Conservation (phyloP, 2,329 filamentous ascomycete genomes). For the Waltergamsia citrina region DNA sequence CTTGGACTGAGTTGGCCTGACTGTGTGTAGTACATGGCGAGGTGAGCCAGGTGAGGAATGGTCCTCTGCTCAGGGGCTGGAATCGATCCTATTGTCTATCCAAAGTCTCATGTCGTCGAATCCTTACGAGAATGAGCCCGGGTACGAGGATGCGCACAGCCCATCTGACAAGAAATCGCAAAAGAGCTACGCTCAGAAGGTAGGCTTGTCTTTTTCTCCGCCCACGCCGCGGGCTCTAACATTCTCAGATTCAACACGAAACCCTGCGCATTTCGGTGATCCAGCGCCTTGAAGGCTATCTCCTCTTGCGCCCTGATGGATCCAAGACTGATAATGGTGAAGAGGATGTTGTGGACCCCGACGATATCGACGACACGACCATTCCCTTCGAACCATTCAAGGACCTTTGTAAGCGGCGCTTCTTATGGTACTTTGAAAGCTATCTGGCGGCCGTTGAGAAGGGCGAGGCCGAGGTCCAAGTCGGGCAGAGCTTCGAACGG, state of each 20-base stretch:
- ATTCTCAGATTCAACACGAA: constrained; percentile 76
- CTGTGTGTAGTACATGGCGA: constrained; percentile 67
- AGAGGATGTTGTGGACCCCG: constrained; percentile 22
- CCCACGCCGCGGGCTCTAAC: not conserved
- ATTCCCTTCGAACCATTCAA: constrained; percentile 75
- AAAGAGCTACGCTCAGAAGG: constrained; percentile 70
- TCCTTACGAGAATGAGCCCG: constrained; percentile 93
- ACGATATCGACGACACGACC: constrained; percentile 42
- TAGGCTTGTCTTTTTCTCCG: constrained; percentile 18
- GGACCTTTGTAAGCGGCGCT: constrained; percentile 82
- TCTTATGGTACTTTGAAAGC: constrained; percentile 91
- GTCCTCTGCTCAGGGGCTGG: constrained; percentile 91
- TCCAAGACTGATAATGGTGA: constrained; percentile 16
- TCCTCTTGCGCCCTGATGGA: constrained; percentile 52
- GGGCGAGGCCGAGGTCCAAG: constrained; percentile 53
- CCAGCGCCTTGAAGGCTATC: constrained; percentile 70
- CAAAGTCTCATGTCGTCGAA: constrained; percentile 93
- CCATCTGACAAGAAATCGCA: constrained; percentile 64
- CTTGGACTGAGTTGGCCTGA: constrained; percentile 6
- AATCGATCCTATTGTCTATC: constrained; percentile 90
- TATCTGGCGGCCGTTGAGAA: constrained; percentile 66
- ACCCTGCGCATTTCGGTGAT: constrained; percentile 80
- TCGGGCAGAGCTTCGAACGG: constrained; percentile 55
- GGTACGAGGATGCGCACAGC: constrained; percentile 69
- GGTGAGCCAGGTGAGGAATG: constrained; percentile 87